Percentiles rank a stretch among this genome's conserved stretches.
Conservation (phyloP, 2,329 filamentous ascomycete species). For the Cephalotrichum gorgonifer region DNA sequence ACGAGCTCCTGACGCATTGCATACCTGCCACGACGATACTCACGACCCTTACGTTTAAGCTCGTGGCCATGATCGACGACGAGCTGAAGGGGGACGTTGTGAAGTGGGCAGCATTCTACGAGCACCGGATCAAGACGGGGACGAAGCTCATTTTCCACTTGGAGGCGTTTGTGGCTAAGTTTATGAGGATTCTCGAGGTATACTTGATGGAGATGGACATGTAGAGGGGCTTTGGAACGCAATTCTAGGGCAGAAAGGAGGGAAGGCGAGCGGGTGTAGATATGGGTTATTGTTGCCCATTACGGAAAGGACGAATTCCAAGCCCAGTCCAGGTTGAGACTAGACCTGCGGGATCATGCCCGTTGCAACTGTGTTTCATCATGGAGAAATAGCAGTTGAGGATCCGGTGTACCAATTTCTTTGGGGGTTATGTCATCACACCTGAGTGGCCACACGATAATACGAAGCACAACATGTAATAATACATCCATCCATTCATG, state of each 20-base stretch:
- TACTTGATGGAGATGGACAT: slow-evolving; percentile 79
- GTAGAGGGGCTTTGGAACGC: slow-evolving; percentile 23
- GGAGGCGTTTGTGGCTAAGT: slow-evolving; percentile 96
- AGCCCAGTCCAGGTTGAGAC: too few relatives aligned
- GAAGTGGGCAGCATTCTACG: slow-evolving; percentile 94
- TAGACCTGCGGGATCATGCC: too few relatives aligned
- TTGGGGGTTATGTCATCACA: too few relatives aligned
- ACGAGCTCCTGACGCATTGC: slow-evolving; percentile 93
- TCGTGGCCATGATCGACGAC: slow-evolving; percentile 80
- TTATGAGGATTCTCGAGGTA: slow-evolving; percentile 94
- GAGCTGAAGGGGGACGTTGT: slow-evolving; percentile 84
- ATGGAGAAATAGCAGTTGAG: too few relatives aligned
- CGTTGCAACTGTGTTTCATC: too few relatives aligned
- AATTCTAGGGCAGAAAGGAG: background rate
- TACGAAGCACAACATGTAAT: too few relatives aligned
- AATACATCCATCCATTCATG: too few relatives aligned
- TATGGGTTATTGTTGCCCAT: background rate
- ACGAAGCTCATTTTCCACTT: slow-evolving; percentile 97
- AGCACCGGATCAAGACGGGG: slow-evolving; percentile 85
- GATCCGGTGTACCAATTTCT: too few relatives aligned
- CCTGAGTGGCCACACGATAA: too few relatives aligned
- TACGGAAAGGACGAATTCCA: too few relatives aligned
- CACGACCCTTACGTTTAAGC: slow-evolving; percentile 89
- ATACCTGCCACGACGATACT: slow-evolving; percentile 91
- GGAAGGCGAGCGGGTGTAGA: background rate